Percentiles rank a stretch among this genome's conserved stretches.
phyloP scores from a whole-genome alignment of 2,329 filamentous ascomycete species.

The Diplocarpon mali region DNA sequence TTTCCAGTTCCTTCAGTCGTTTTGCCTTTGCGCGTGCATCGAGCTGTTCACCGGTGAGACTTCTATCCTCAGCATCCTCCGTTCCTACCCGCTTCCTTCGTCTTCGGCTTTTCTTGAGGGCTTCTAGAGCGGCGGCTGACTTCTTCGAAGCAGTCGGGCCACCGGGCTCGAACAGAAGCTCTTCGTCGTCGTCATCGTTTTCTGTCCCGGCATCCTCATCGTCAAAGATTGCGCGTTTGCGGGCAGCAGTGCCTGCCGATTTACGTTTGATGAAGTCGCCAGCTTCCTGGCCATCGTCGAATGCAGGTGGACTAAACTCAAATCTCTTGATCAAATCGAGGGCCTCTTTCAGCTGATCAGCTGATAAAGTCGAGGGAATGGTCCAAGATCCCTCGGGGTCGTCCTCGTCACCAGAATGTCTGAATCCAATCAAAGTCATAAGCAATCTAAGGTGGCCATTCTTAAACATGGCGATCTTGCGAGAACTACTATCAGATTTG shows the following conservation, averaged over 20 bases:
- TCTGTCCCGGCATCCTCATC: slow-evolving; percentile 54
- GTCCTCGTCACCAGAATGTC: slow-evolving; percentile 44
- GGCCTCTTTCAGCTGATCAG: slow-evolving; percentile 54
- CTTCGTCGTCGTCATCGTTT: slow-evolving; percentile 37
- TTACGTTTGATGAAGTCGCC: slow-evolving; percentile 73
- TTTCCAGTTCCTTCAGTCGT: slow-evolving; percentile 61
- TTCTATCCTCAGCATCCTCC: slow-evolving; percentile 29
- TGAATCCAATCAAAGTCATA: slow-evolving; percentile 64
- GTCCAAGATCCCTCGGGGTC: slow-evolving; percentile 72
- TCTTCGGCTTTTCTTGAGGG: slow-evolving; percentile 49
- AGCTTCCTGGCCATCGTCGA: slow-evolving; percentile 58
- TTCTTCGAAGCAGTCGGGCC: slow-evolving; percentile 48
- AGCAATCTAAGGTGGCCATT: slow-evolving; percentile 80
- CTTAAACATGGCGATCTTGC: slow-evolving; percentile 70
- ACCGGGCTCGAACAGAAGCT: slow-evolving; percentile 54
- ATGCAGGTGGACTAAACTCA: slow-evolving; percentile 66
- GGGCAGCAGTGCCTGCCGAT: slow-evolving; percentile 32
- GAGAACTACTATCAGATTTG: slow-evolving; percentile 48
- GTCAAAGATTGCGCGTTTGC: slow-evolving; percentile 53
- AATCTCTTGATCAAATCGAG: slow-evolving; percentile 66
- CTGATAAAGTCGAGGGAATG: slow-evolving; percentile 54
- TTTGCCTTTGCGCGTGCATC: slow-evolving; percentile 48
- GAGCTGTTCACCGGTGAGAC: slow-evolving; percentile 50
- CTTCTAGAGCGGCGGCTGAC: slow-evolving; percentile 39
- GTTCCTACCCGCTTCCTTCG: slow-evolving; percentile 26